A percentile compares a stretch with the other conserved stretches of the same genome.
These are phyloP conservation scores for Buddleja alternifolia DNA, from an alignment of 257 asterid genomes.

Conservation along the genomic window DNA sequence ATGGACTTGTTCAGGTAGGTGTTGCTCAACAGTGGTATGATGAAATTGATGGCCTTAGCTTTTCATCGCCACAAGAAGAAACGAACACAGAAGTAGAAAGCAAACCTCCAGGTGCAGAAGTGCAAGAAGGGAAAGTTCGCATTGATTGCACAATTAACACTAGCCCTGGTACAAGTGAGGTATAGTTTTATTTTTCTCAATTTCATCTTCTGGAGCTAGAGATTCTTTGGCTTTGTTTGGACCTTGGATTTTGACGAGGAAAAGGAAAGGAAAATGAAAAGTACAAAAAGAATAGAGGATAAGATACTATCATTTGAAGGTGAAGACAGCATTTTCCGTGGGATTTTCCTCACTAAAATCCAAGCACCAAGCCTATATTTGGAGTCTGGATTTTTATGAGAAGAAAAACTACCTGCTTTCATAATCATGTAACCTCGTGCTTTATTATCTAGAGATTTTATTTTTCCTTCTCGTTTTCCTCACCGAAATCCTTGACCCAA, in stretches of 20 bases:
- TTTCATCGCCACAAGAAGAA: slow-evolving; percentile 44
- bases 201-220: background rate
- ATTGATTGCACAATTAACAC: slow-evolving; percentile 67
- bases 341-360: too few relatives aligned
- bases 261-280: too few relatives aligned
- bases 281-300: too few relatives aligned
- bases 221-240: background rate
- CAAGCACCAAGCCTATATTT: too few relatives aligned
- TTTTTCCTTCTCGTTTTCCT: background rate
- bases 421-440: background rate
- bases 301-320: too few relatives aligned
- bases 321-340: too few relatives aligned
- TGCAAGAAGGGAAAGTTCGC: slow-evolving; percentile 53
- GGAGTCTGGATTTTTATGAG: too few relatives aligned
- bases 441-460: too few relatives aligned
- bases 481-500: background rate
- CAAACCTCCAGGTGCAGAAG: slow-evolving; percentile 26
- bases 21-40: slow-evolving; percentile 84
- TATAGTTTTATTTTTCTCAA: slow-evolving; percentile 26
- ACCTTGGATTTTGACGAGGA: too few relatives aligned
- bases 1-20: slow-evolving; percentile 56
- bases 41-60: slow-evolving; percentile 62
- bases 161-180: slow-evolving; percentile 99
- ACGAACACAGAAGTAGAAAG: slow-evolving; percentile 37
- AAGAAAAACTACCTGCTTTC: too few relatives aligned